A percentile compares a stretch with the other conserved stretches of the same genome.
Conservation (phyloP, 352 stramenopile species). For the Pythium plurisporium region DNA sequence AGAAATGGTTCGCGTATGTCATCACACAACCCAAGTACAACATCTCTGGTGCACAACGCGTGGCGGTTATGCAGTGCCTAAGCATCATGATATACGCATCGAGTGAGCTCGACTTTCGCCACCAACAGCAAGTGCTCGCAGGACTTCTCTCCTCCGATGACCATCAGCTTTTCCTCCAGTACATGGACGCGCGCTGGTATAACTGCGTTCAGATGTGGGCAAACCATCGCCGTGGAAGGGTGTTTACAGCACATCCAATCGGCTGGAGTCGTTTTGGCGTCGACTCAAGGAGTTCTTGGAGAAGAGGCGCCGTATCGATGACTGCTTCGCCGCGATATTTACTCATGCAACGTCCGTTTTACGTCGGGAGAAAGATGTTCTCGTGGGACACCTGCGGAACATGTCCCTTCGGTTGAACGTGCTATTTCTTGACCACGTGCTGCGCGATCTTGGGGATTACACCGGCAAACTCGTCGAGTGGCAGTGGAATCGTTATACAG, state of each 20-base stretch:
- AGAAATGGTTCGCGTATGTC: slow-evolving; percentile 1
- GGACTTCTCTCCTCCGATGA: neutral
- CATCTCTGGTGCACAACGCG: neutral
- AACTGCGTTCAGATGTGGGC: neutral
- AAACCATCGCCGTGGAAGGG: neutral
- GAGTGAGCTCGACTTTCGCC: neutral
- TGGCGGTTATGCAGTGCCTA: neutral
- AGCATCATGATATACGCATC: neutral
- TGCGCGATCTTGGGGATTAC: too few relatives aligned
- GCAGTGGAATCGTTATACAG: too few relatives aligned
- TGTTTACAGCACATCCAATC: slow-evolving; percentile 5
- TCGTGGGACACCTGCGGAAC: too few relatives aligned
- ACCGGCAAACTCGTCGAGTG: too few relatives aligned
- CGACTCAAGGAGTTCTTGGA: neutral
- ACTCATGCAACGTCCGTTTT: neutral
- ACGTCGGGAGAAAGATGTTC: neutral
- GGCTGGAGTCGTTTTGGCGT: neutral
- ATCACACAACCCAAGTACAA: neutral
- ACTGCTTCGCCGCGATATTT: neutral
- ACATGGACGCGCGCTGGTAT: neutral
- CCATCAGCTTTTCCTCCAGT: neutral
- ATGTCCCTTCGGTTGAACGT: too few relatives aligned
- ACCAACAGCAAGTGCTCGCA: neutral
- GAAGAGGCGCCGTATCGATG: neutral
- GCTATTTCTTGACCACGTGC: neutral